Conservation (phyloP, 2,329 filamentous ascomycete species). For the Colletotrichum siamense region DNA sequence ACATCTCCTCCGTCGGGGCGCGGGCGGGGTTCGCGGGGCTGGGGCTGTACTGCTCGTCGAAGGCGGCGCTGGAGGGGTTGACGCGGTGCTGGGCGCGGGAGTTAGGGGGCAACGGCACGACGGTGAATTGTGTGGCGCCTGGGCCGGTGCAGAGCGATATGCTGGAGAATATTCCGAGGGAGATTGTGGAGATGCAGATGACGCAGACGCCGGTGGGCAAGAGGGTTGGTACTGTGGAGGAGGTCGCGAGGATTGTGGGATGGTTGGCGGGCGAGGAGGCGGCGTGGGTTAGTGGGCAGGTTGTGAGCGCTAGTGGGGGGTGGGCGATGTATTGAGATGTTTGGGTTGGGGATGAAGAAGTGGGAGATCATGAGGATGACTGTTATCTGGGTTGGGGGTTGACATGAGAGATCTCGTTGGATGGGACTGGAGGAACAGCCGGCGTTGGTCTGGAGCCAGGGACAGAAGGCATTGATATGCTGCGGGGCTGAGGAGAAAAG, state of each 20-base stretch:
- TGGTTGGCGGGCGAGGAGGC: conserved; percentile 57
- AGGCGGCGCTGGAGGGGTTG: conserved; percentile 65
- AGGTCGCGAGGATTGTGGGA: conserved; percentile 61
- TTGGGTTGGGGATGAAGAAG: background rate
- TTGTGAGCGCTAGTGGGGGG: conserved; percentile 59
- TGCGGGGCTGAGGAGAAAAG: no score
- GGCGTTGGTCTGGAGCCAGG: background rate
- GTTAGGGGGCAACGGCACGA: conserved; percentile 60
- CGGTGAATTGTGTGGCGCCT: conserved; percentile 65
- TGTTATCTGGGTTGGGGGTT: background rate
- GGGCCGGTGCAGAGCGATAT: conserved; percentile 65
- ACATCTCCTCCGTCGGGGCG: conserved; percentile 61
- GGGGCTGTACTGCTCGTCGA: conserved; percentile 60
- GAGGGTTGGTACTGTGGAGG: conserved; percentile 55
- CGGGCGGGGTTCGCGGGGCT: conserved; percentile 49
- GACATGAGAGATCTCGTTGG: background rate
- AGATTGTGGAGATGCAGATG: conserved; percentile 54
- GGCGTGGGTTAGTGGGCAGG: conserved; percentile 59
- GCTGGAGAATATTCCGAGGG: conserved; percentile 55
- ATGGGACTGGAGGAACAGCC: background rate
- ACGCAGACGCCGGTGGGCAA: conserved; percentile 55
- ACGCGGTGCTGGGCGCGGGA: conserved; percentile 65
- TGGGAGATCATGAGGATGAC: background rate
- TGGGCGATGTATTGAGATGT: conserved; percentile 26
- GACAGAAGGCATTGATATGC: no score